phyloP scores from a whole-genome alignment of 306 rosid species.

The Begonia loranthoides region DNA sequence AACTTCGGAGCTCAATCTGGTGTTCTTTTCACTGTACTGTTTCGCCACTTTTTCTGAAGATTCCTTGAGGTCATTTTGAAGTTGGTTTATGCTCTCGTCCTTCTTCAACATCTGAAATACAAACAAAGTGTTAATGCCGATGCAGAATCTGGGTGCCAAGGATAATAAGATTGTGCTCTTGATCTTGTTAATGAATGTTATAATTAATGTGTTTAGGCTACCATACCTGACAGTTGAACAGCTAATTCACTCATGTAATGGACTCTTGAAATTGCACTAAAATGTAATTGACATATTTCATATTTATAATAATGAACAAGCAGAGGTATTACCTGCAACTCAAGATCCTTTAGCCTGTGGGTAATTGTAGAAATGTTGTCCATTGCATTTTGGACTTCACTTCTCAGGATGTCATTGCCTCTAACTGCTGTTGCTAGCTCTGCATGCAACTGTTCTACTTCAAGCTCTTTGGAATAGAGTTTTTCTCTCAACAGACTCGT shows the following conservation, averaged over 20 bases:
- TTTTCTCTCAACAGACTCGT: conserved; percentile 71
- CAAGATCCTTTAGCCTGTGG: conserved; percentile 68
- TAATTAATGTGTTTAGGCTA: too few species aligned
- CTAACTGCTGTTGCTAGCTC: conserved; percentile 87
- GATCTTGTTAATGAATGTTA: too few species aligned
- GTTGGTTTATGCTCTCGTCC: conserved; percentile 50
- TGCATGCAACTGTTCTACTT: conserved; percentile 82
- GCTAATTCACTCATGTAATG: too few species aligned
- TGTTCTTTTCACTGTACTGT: conserved; percentile 65
- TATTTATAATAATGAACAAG: too few species aligned
- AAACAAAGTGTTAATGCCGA: too few species aligned
- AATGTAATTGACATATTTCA: too few species aligned
- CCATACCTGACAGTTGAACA: too few species aligned
- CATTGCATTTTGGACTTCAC: conserved; percentile 64
- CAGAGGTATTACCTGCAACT: conserved; percentile 49
- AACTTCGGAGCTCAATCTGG: conserved; percentile 52
- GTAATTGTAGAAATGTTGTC: conserved; percentile 53
- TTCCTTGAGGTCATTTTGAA: conserved; percentile 54
- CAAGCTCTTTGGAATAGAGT: conserved; percentile 67
- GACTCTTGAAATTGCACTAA: too few species aligned
- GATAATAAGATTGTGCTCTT: too few species aligned
- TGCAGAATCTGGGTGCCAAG: too few species aligned
- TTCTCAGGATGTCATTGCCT: conserved; percentile 68
- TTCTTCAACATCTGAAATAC: conserved; percentile 51
- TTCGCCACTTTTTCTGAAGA: conserved; percentile 49